Conservation (phyloP, 441 rosid genomes). For the Adansonia rubrostipa region DNA sequence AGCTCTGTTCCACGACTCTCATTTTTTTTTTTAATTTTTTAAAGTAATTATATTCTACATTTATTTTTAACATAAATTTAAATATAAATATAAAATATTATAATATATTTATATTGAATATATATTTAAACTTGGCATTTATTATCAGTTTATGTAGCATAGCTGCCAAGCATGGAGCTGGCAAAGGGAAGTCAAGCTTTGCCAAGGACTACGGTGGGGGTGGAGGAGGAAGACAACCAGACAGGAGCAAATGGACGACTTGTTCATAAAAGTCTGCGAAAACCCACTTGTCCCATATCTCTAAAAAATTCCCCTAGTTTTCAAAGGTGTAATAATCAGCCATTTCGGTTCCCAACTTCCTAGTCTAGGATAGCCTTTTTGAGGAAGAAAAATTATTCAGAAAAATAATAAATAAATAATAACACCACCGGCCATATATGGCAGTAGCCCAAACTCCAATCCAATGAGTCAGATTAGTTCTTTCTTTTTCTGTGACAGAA, state of each 20-base stretch:
- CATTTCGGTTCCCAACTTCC: not conserved
- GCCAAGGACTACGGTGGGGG: not conserved
- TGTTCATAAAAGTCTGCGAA: not conserved
- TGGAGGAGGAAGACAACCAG: not conserved
- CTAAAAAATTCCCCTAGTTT: not conserved
- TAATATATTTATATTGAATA: too few species aligned
- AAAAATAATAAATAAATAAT: too few species aligned
- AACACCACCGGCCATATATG: not conserved
- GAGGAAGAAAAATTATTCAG: not conserved
- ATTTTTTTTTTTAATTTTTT: too few species aligned
- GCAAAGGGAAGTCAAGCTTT: not conserved
- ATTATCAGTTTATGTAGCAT: too few species aligned
- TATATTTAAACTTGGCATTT: too few species aligned
- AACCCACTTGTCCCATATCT: not conserved
- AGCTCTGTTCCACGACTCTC: too few species aligned
- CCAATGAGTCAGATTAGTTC: not conserved
- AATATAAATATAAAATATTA: too few species aligned
- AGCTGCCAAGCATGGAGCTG: not conserved
- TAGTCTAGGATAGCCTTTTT: not conserved
- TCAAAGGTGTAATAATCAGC: not conserved
- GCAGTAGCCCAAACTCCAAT: not conserved
- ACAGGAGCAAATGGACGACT: not conserved
- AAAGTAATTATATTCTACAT: too few species aligned
- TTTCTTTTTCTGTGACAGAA: not conserved
- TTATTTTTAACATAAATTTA: too few species aligned